A percentile compares a stretch with the other conserved stretches of the same genome.
Evolutionary conservation across 352 stramenopile genomes (phyloP).

Genomic region (Phytophthora podocarpi): DNA sequence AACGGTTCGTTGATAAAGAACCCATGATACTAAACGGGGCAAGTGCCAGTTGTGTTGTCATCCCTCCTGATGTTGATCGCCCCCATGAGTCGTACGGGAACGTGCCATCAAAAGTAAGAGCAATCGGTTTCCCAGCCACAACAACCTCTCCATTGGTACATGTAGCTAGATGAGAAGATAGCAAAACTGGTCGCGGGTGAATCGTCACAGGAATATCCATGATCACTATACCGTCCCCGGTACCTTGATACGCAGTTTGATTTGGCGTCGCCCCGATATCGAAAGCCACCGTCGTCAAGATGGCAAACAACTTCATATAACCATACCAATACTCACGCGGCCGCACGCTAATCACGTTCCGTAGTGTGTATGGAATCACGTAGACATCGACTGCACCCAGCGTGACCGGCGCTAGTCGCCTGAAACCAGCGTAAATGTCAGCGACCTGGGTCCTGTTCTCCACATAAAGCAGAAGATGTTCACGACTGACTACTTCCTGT

Average conservation of each 20-base stretch:
- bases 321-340: constrained; percentile 36
- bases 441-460: constrained; percentile 37
- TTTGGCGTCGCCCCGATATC: constrained; percentile 33
- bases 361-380: constrained; percentile 38
- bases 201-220: constrained; percentile 44
- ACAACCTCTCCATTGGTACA: constrained; percentile 3
- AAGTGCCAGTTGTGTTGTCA: constrained; percentile 25
- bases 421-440: constrained; percentile 47
- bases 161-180: constrained; percentile 18
- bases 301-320: constrained; percentile 45
- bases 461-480: constrained; percentile 49
- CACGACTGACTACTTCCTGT: constrained; percentile 38
- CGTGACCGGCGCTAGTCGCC: constrained; percentile 13
- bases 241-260: constrained; percentile 35
- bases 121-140: constrained; percentile 31
- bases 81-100: constrained; percentile 14
- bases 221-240: constrained; percentile 42
- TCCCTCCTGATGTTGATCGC: constrained; percentile 9
- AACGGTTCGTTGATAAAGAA: constrained; percentile 2
- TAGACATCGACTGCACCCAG: constrained; percentile 39
- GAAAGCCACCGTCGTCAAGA: constrained; percentile 49
- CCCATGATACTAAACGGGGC: constrained; percentile 9
- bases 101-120: constrained; percentile 18
- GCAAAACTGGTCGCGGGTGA: constrained; percentile 24
- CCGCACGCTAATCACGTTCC: constrained; percentile 34